Evolutionary conservation across 305 asterid species (phyloP).

Genomic region (Fraxinus dipetala): DNA sequence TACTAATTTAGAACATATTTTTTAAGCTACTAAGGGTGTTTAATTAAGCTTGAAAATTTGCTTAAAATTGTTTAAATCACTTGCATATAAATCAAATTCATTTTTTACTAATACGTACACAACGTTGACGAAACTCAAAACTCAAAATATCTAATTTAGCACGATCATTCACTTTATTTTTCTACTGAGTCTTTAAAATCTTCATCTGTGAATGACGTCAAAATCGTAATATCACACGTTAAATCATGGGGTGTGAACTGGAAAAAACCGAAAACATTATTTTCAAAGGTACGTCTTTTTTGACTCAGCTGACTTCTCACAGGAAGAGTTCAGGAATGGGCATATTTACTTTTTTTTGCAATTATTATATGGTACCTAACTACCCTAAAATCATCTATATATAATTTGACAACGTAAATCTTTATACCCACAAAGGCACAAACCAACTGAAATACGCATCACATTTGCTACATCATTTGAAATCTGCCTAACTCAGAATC

Average conservation of each 20-base stretch:
- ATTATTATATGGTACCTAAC: not conserved
- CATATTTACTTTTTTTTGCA: not conserved
- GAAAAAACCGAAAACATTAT: not conserved
- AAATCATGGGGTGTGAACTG: not conserved
- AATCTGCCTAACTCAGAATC: not conserved
- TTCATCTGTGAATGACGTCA: not conserved
- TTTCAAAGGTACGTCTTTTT: not conserved
- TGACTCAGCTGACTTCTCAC: not conserved
- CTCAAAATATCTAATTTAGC: not conserved
- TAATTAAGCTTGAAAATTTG: too few relatives aligned
- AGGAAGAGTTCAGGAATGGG: not conserved
- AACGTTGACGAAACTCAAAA: not conserved
- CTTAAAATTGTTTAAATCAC: not conserved
- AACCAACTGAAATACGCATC: not conserved
- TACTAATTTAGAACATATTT: not conserved
- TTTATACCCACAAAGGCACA: not conserved
- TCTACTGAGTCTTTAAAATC: not conserved
- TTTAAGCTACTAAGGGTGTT: not conserved
- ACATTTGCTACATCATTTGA: not conserved
- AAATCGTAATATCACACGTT: not conserved
- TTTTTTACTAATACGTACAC: not conserved
- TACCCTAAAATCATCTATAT: not conserved
- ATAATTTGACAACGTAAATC: not conserved
- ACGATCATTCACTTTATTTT: not conserved
- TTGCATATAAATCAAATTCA: not conserved